These are phyloP conservation scores for Colletotrichum tropicale DNA, from an alignment of 2,329 filamentous ascomycete species.

Conservation along the genomic window DNA sequence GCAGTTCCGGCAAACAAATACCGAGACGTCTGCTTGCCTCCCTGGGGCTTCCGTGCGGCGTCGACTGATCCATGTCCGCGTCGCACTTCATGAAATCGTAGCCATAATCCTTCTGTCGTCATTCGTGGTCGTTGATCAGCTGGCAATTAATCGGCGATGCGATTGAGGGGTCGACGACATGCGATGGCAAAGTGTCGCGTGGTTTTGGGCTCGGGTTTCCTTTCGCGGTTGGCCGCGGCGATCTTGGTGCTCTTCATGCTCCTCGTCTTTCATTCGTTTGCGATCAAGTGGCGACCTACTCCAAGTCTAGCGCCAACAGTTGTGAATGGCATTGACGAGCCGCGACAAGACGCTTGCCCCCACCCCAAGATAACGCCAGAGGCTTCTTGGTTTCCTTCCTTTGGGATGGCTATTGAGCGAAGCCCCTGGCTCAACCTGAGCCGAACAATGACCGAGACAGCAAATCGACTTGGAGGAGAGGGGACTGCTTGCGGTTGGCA, in stretches of 20 bases:
- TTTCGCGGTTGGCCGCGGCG: not conserved
- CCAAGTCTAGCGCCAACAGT: not conserved
- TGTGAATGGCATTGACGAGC: not conserved
- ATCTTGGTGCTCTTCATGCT: not conserved
- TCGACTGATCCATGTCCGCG: not conserved
- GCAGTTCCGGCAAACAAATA: not conserved
- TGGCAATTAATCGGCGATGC: not conserved
- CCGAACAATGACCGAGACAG: not conserved
- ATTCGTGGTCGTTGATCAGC: not conserved
- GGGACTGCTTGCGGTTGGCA: not conserved
- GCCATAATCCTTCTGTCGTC: not conserved
- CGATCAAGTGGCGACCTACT: not conserved
- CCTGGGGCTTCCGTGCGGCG: not conserved
- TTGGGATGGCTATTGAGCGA: not conserved
- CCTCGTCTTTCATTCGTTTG: not conserved
- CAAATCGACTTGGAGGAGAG: not conserved
- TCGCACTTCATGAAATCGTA: not conserved
- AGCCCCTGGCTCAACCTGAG: not conserved
- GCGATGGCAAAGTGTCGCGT: not conserved
- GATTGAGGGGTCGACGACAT: not conserved
- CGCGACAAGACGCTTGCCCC: not conserved
- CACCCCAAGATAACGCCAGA: not conserved
- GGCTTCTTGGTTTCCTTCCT: not conserved
- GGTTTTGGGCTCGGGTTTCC: not conserved
- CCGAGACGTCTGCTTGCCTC: not conserved